Evolutionary conservation across 257 asterid species (phyloP), one percentile per base, ranked within the genome.

Genomic region (Solanum gandarillasii): DNA sequence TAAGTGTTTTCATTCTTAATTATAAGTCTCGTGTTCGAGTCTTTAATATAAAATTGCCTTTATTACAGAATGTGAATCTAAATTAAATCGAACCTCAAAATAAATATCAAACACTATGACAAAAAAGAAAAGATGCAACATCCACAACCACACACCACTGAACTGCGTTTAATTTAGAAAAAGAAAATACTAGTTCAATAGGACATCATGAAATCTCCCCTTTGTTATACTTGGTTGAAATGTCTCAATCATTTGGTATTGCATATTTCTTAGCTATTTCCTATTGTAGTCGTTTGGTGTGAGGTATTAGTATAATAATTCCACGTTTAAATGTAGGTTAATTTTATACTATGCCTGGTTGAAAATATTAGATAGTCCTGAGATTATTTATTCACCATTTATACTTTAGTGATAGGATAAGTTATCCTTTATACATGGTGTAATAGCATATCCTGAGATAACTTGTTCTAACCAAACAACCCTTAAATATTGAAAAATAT

Each of bases 351-450:
- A 0, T 48, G 1, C 0, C 0, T 13, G 21, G 1, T 14, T 48
- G 60, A 0, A 48, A 0, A 48, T 14, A 48, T 0, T 48, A 0
- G 3, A 14, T 18, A 55, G 0, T 55, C 9, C 0, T 18, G n/a
- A 18, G 4, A 55, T 55, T 18, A 55, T 55, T 55, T 55, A 55
- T 55, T 0, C 1, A 55, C 4, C n/a, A 55, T 52, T 18, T 55
- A 20, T 6, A 55, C 6, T 0, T 48, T 48, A 14, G 0, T 14
- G 60, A 0, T 48, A 0, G 0, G 8, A 48, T 55, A 55, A 55
- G n/a, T 55, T 55, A 55, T 55, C 2, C 0, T 1, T 55, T 55
- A 55, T 55, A 55, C 0, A 48, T 48, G 60, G 60, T 48, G 58
- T 46, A 46, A 46, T 12, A 12, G 12, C 52, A 0, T 4, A 12